phyloP scores from a whole-genome alignment of 2,329 filamentous ascomycete species.

The Mollisia scopiformis region DNA sequence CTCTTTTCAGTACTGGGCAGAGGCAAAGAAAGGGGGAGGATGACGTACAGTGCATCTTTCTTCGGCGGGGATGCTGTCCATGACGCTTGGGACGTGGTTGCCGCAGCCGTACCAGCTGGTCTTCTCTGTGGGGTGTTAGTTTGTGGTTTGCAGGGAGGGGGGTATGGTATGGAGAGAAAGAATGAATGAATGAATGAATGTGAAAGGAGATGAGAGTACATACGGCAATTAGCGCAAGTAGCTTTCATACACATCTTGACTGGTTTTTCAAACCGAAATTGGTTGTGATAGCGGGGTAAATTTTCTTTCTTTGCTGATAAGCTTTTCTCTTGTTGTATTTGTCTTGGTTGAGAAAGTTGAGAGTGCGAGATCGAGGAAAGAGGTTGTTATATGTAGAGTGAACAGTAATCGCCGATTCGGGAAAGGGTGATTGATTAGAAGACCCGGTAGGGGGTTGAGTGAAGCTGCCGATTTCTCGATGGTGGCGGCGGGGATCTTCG shows the following conservation, averaged over 20 bases:
- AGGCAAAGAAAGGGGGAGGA: slow-evolving; percentile 29
- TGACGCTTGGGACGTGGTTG: slow-evolving; percentile 52
- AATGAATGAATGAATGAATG: not conserved
- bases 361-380: not conserved
- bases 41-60: slow-evolving; percentile 54
- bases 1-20: not conserved
- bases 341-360: not conserved
- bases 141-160: not conserved
- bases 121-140: slow-evolving; percentile 43
- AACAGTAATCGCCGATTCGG: not conserved
- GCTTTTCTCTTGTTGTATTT: not conserved
- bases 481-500: not conserved
- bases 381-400: not conserved
- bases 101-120: slow-evolving; percentile 57
- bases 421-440: not conserved
- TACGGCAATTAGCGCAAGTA: slow-evolving; percentile 53
- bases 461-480: not conserved
- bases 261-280: not conserved
- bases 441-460: not conserved
- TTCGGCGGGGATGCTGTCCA: slow-evolving; percentile 51
- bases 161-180: not conserved
- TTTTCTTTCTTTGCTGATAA: not conserved
- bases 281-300: slow-evolving; percentile 6
- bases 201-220: slow-evolving; percentile 22
- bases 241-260: slow-evolving; percentile 53